Base-by-base conservation (phyloP, 1,284 basidiomycete species). In the Ustilago hordei region DNA sequence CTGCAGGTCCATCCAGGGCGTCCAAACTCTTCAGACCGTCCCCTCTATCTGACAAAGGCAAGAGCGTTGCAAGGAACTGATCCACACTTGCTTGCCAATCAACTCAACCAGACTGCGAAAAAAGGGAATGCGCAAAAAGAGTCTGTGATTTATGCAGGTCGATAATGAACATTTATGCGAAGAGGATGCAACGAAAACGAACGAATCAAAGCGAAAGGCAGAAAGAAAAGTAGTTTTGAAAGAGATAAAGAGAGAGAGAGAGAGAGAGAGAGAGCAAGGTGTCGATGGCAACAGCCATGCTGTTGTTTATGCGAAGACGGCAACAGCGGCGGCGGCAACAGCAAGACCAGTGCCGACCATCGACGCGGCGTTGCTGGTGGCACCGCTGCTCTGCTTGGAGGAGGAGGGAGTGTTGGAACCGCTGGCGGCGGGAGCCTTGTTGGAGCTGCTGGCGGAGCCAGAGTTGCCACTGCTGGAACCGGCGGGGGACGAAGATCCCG, bases 271-370 rank as follows among this genome's bases (percentile, higher is more conserved):
- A 19, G 19, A 45, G 43, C 43, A 45, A 15, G 19, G 43, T 45
- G 43, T 45, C n/a, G 11, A 45, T 8, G 43, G 43, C 43, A 45
- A n/a, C n/a, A 19, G 43, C n/a, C 23, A 28, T 28, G 23, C 7
- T 45, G 43, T 19, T 15, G 58, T 55, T 59, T 59, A 73, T 58
- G 70, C 70, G 15, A 68, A 73, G 48, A 60, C 45, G 45, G 61
- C 70, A 64, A 56, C 56, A 35, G 65, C 70, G 19, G 45, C 70
- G 45, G 70, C 70, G 19, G 64, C 70, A 31, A 62, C 60, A n/a
- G 65, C 70, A 23, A 73, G 62, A 58, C 61, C 70, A 4, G 64
- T 60, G 61, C 53, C 36, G 64, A 73, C 48, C 48, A 73, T 61
- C 28, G 70, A 63, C 36, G 55, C 62, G 13, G 70, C 47, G 65